phyloP scores from a whole-genome alignment of 1,284 basidiomycete species.

The Moniliella sp. region DNA sequence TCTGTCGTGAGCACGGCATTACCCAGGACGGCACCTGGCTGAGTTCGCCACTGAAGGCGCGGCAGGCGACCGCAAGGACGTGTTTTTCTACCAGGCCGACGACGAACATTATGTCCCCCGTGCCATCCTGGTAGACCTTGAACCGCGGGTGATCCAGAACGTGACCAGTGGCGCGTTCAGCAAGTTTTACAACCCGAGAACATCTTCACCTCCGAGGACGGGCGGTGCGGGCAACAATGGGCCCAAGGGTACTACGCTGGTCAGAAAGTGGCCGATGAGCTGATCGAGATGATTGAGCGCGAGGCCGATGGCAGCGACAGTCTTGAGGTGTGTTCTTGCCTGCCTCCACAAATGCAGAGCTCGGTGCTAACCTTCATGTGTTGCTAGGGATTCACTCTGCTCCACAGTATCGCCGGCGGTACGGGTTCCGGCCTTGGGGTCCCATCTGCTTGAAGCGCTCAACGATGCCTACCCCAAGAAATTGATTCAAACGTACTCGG shows the following conservation, averaged over 20 bases:
- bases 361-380: no score
- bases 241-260: conserved; percentile 66
- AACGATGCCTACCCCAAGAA: conserved; percentile 98
- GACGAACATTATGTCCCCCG: conserved; percentile 97
- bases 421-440: conserved; percentile 94
- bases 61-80: conserved; percentile 66
- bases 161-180: conserved; percentile 78
- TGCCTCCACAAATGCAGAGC: no score
- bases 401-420: conserved; percentile 95
- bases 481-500: conserved; percentile 93
- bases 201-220: conserved; percentile 78
- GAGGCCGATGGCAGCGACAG: conserved; percentile 96
- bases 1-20: conserved; percentile 32
- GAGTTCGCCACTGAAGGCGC: conserved; percentile 23
- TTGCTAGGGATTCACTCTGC: conserved; percentile 87
- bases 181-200: conserved; percentile 96
- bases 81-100: conserved; percentile 99
- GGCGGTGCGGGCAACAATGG: conserved; percentile 99
- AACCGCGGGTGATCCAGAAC: conserved; percentile 80
- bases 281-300: conserved; percentile 96
- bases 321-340: conserved; percentile 57
- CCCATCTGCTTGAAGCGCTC: conserved; percentile 78
- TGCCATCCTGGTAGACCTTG: conserved; percentile 87
- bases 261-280: conserved; percentile 78
- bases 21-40: conserved; percentile 26